Evolutionary conservation across 768 basidiomycete species (phyloP), one percentile per base, ranked within the genome.

Genomic region (Collybiopsis luxurians): DNA sequence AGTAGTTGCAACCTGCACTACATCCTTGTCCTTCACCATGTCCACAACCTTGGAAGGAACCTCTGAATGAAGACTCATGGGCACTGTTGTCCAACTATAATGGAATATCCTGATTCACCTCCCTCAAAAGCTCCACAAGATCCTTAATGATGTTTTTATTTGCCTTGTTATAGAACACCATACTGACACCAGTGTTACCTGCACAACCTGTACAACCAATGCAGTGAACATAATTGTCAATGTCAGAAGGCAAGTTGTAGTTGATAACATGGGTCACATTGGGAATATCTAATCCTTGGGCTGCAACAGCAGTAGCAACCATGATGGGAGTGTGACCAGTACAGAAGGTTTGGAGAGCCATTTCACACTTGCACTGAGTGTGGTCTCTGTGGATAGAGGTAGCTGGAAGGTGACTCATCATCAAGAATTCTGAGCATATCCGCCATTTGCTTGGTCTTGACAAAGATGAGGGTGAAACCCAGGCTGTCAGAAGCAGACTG

Each of bases 361-460:
- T 84, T 77, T 99, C 97, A 70, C 97, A 94, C 73, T 99, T 97
- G 62, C 96, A 88, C 72, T 99, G 97, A 11, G 94, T 90, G 63
- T 97, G 89, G 69, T 99, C 97, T 47, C 97, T 97, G 69, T 98
- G 97, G 60, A 98, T 99, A 42, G 95, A 97, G 1, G 95, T 98
- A 13, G 97, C 94, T 27, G 88, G 86, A 60, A 96, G 83, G 66
- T 82, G 74, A 74, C 92, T 88, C 55, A 73, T 68, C 75, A 92
- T 85, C 64, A 99, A 79, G 82, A 95, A 99, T 69, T 97, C 94
- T 97, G 11, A 99, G 82, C 86, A 90, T 91, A 66, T 98, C 97
- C 28, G 97, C 97, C 95, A 98, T 98, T 61, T 95, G 85, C 79
- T 99, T 99, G 55, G 97, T 99, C 82, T 99, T 97, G 59, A 98